Base-by-base conservation (phyloP, 164 flowering plant species). In the Kingdonia uniflora region DNA sequence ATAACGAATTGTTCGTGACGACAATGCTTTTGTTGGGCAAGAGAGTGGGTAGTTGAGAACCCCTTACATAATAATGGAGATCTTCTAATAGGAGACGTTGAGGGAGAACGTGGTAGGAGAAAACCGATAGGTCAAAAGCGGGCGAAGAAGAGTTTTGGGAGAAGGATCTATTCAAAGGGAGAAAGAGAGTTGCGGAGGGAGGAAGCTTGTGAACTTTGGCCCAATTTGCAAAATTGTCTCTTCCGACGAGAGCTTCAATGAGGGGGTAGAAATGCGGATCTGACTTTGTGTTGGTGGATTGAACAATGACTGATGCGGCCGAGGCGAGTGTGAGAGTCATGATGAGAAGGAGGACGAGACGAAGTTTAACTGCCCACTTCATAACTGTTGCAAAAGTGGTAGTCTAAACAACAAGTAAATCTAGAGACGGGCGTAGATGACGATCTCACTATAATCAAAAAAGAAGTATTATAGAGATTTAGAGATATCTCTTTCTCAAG, bases 211-310 rank as follows among this genome's bases (percentile, higher is more conserved):
- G 39, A 29, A 16, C 45, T 51, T 49, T 61, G n/a, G 71, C 75
- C 81, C 81, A 78, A 57, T 46, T 63, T 14, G 53, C 52, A 63
- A 70, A 78, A 61, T 78, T 80, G 8, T 70, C 70, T 24, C 81
- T 41, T 1, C 73, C 78, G 53, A 73, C 54, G 2, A 78, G 54
- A 0, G 85, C 75, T 43, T 73, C 69, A 29, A 82, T 59, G 19
- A 78, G 68, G 74, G 69, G 65, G 61, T 42, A 52, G 14, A 68
- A 25, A 14, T 67, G 73, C 22, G 55, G 40, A 6, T 13, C 13
- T n/a, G 33, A 38, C 19, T 13, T 15, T 14, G n/a, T 42, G 16
- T 42, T n/a, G n/a, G n/a, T n/a, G n/a, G n/a, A n/a, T n/a, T n/a
- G n/a, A n/a, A n/a, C n/a, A n/a, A n/a, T n/a, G n/a, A n/a, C n/a